These are phyloP conservation scores for Vicia faba DNA, from an alignment of 306 rosid species.

Conservation along the genomic window DNA sequence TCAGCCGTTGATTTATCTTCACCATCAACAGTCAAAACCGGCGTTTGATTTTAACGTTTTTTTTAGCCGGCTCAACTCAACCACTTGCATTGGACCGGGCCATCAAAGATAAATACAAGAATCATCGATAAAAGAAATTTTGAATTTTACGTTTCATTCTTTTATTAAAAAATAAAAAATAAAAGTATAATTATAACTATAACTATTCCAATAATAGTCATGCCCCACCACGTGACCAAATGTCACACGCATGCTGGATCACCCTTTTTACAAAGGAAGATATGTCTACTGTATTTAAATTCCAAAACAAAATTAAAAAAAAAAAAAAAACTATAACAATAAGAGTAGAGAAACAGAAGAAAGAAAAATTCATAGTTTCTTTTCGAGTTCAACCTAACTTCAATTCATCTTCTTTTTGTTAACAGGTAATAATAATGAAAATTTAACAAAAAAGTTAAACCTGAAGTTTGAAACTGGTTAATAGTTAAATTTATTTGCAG, in stretches of 20 bases:
- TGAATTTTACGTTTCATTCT: conserved; percentile 35
- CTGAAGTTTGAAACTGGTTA: no score
- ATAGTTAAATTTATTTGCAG: conserved; percentile 38
- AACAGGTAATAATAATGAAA: conserved; percentile 41
- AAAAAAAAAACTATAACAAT: conserved; percentile 2
- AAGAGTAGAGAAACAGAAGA: not conserved
- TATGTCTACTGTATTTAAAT: conserved; percentile 20
- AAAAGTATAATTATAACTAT: not conserved
- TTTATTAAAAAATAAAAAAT: not conserved
- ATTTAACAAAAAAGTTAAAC: no score
- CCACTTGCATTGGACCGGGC: conserved; percentile 34
- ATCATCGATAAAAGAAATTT: conserved; percentile 32
- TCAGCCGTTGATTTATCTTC: conserved; percentile 16
- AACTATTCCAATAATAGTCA: conserved; percentile 47
- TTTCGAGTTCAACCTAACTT: conserved; percentile 27
- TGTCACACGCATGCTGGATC: conserved; percentile 46
- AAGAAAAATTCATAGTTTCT: conserved; percentile 32
- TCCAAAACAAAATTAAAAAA: conserved; percentile 2
- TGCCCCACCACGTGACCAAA: conserved; percentile 50
- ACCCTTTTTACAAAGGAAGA: conserved; percentile 1
- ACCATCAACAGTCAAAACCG: conserved; percentile 48
- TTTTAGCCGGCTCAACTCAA: conserved; percentile 3
- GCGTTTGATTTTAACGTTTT: conserved; percentile 50
- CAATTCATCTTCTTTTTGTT: conserved; percentile 20
- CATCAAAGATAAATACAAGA: conserved; percentile 34